Evolutionary conservation across 306 rosid species (phyloP), one percentile per base, ranked within the genome.

Genomic region (Glycine latifolia): DNA sequence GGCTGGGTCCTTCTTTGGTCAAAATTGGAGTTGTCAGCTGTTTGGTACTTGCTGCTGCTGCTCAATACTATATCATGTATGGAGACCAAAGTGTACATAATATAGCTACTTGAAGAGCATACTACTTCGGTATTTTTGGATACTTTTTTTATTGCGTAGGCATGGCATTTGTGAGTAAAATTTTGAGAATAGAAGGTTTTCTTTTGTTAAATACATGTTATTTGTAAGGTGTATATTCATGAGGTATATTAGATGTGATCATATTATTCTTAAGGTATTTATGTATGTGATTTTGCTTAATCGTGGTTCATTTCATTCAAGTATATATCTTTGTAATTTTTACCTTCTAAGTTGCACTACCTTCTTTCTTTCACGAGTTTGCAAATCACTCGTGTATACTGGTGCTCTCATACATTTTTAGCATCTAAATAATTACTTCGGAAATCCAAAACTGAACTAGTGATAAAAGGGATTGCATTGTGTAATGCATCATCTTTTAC

Each of bases 11-110:
- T 11, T 82, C 84, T 61, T 72, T 79, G 70, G 82, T 88, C 37
- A 87, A 77, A 84, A 39, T 89, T 59, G 82, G 87, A 50, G 53
- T 86, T 31, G 8, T 76, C 73, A 80, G 89, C 48, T 85, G 82
- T 44, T 14, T 87, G 10, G 8, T 86, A 41, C 37, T 90, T 48
- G 85, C 78, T 71, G 85, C 87, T 78, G 78, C 88, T 14, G 90
- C 87, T 13, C 85, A 82, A 79, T 88, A 74, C 82, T 81, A 79
- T 77, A 49, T 81, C 71, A 53, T 31, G 7, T 43, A 55, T 63
- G 81, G 83, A 63, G 75, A 82, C 47, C 76, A 71, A 83, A 66
- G 78, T 55, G 83, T 55, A 48, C 77, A 5, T 81, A 54, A 80
- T 70, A 68, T 75, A 62, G 85, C 86, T 66, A 88, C 87, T 12